Evolutionary conservation across 1,284 basidiomycete genomes (phyloP).

Genomic region (Apiotrichum gamsii): DNA sequence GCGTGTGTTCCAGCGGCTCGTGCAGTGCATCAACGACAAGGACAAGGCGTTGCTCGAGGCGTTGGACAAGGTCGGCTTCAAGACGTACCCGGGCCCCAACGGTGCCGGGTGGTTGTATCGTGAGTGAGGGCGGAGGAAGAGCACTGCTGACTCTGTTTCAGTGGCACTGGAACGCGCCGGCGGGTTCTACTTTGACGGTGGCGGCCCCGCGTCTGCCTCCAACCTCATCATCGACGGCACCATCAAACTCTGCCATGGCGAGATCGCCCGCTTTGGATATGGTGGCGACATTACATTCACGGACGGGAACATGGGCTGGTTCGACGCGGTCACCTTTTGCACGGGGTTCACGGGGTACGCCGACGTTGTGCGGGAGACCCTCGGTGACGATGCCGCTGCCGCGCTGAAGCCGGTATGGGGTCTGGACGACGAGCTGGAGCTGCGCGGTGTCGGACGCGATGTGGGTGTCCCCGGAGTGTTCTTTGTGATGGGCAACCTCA

Average conservation of each 20-base stretch:
- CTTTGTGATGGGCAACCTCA: conserved; percentile 51
- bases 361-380: conserved; percentile 50
- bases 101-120: conserved; percentile 40
- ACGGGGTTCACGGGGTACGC: conserved; percentile 53
- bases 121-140: too few relatives aligned
- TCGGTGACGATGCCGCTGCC: conserved; percentile 52
- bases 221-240: conserved; percentile 62
- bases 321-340: conserved; percentile 63
- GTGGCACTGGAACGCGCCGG: conserved; percentile 47
- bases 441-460: conserved; percentile 53
- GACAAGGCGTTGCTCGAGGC: conserved; percentile 57
- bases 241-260: conserved; percentile 66
- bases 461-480: conserved; percentile 48
- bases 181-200: conserved; percentile 53
- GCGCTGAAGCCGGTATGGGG: conserved; percentile 56
- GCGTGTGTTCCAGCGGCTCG: conserved; percentile 51
- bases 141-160: not conserved
- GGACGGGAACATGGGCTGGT: conserved; percentile 58
- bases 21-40: conserved; percentile 52
- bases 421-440: conserved; percentile 56
- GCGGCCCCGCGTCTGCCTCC: too few relatives aligned
- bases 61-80: conserved; percentile 58
- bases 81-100: conserved; percentile 54
- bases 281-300: conserved; percentile 58
- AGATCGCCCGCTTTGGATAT: conserved; percentile 49